These are phyloP conservation scores for Globisporangium yorkense DNA, from an alignment of 352 stramenopile genomes.

Conservation along the genomic window DNA sequence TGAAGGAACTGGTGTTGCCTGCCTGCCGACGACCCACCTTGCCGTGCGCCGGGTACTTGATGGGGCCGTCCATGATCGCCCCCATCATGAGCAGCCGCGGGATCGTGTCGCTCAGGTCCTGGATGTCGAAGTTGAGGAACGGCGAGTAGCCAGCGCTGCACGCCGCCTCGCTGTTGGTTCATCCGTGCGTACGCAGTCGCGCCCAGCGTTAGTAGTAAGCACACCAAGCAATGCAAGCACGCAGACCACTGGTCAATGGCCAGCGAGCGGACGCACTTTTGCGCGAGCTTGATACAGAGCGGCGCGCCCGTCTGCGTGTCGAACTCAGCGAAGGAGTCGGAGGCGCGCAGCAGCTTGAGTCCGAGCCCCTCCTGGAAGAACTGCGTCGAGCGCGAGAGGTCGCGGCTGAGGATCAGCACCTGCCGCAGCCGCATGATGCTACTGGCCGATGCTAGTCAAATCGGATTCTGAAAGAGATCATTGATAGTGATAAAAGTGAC, in stretches of 20 bases:
- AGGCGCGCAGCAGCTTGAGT: conserved; percentile 65
- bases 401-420: conserved; percentile 80
- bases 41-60: conserved; percentile 90
- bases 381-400: conserved; percentile 68
- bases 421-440: conserved; percentile 51
- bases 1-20: not conserved
- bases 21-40: conserved; percentile 34
- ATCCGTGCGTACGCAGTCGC: not conserved
- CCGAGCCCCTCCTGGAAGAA: conserved; percentile 85
- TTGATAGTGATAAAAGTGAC: not conserved
- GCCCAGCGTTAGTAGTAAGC: too few species aligned
- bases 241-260: too few species aligned
- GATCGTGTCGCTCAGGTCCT: conserved; percentile 84
- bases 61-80: conserved; percentile 87
- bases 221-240: too few species aligned
- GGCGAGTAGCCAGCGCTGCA: conserved; percentile 86
- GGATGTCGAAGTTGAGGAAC: conserved; percentile 90
- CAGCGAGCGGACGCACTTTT: conserved; percentile 32
- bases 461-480: too few species aligned
- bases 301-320: conserved; percentile 52
- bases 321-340: conserved; percentile 81
- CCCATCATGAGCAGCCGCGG: conserved; percentile 82
- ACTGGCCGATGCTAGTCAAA: not conserved
- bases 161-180: conserved; percentile 50
- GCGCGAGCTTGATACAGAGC: conserved; percentile 77